Conservation (phyloP, 1,284 basidiomycete species). For the Cryptococcus hybrid region DNA sequence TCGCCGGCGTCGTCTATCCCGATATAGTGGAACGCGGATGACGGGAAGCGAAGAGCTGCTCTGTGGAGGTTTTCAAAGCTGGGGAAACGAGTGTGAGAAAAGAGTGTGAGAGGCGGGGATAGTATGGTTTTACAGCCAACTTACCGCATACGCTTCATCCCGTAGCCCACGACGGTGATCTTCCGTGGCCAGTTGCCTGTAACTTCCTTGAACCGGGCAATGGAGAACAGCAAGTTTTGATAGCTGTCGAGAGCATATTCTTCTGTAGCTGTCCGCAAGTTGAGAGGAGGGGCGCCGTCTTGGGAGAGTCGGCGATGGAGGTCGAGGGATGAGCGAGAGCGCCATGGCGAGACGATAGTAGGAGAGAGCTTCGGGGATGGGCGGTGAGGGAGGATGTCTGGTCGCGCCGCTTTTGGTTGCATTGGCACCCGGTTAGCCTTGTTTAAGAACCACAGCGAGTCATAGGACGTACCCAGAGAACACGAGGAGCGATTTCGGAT, state of each 20-base stretch:
- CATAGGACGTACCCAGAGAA: constrained; percentile 73
- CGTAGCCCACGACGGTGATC: constrained; percentile 90
- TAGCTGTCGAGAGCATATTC: constrained; percentile 88
- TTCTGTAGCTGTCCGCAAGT: constrained; percentile 70
- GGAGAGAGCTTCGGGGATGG: constrained; percentile 77
- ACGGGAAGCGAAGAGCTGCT: constrained; percentile 76
- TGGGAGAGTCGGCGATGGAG: constrained; percentile 33
- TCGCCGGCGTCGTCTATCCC: constrained; percentile 75
- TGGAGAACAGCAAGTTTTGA: constrained; percentile 87
- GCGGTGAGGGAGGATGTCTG: constrained; percentile 62
- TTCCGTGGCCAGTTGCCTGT: constrained; percentile 75
- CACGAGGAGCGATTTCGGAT: constrained; percentile 70
- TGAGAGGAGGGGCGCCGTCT: constrained; percentile 41
- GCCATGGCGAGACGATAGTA: constrained; percentile 57
- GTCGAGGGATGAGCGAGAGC: constrained; percentile 54
- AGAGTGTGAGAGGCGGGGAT: neutral
- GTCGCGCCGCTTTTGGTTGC: constrained; percentile 71
- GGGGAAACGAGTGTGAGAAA: neutral
- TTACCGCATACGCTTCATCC: constrained; percentile 74
- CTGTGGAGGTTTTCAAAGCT: constrained; percentile 80
- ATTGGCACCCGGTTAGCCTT: too few relatives aligned
- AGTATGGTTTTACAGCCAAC: constrained; percentile 7
- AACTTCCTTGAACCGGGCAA: constrained; percentile 87
- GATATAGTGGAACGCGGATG: constrained; percentile 67
- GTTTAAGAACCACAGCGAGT: too few relatives aligned